These are phyloP conservation scores for Triticum monococcum DNA, from an alignment of 176 grass and related monocot species.

Conservation along the genomic window DNA sequence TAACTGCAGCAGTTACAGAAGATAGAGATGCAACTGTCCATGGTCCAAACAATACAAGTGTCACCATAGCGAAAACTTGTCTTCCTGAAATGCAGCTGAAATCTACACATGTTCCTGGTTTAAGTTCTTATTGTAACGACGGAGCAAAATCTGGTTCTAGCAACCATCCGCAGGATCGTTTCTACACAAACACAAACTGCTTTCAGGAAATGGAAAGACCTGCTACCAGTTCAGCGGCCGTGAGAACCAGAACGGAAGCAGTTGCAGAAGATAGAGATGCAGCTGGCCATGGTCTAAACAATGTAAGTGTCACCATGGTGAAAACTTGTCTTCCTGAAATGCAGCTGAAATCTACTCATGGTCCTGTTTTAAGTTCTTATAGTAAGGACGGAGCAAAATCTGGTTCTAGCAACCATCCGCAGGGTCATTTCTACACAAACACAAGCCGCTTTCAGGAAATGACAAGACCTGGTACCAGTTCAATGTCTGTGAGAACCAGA, in stretches of 20 bases:
- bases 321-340: slow-evolving; percentile 20
- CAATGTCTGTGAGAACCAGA: slow-evolving; percentile 29
- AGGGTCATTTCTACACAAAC: slow-evolving; percentile 13
- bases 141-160: slow-evolving; percentile 27
- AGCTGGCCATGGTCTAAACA: neutral
- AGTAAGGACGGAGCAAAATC: slow-evolving; percentile 22
- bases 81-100: slow-evolving; percentile 27
- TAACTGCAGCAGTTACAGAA: slow-evolving; percentile 25
- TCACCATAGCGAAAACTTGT: slow-evolving; percentile 3
- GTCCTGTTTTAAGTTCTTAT: slow-evolving; percentile 22
- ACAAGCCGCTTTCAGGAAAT: slow-evolving; percentile 28
- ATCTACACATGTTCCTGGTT: neutral
- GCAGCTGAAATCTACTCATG: slow-evolving; percentile 9
- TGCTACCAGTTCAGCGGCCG: neutral
- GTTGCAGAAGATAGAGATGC: neutral
- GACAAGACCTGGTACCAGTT: slow-evolving; percentile 2
- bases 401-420: slow-evolving; percentile 17
- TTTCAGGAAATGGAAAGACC: slow-evolving; percentile 3
- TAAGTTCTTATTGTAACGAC: slow-evolving; percentile 29
- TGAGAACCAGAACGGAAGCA: neutral
- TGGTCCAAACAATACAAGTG: slow-evolving; percentile 1
- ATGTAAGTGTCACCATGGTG: neutral
- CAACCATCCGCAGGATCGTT: slow-evolving; percentile 16
- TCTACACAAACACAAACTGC: slow-evolving; percentile 13
- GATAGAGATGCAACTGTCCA: neutral